Evolutionary conservation across 2,329 filamentous ascomycete genomes (phyloP), one percentile per base, ranked within the genome.

Genomic region (Fusarium veterinarium): DNA sequence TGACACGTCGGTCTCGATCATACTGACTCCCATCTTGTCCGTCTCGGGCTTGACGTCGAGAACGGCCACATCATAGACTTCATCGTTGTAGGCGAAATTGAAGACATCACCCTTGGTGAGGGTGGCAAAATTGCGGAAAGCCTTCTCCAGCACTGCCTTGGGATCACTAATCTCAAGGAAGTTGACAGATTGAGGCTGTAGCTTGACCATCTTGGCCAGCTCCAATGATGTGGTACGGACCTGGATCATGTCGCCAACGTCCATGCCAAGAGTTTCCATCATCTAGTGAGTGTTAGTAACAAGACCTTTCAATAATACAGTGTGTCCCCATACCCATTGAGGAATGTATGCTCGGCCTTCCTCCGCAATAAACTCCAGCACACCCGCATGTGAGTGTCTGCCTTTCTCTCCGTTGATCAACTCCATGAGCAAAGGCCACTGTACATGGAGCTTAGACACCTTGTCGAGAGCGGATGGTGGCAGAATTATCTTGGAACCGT

Each of bases 151-250:
- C 17, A 99, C 96, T 44, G 96, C 96, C 84, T 97, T 98, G 28
- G 96, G 96, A 78, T 99, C 96, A 77, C 93, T 95, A 80, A 99
- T 98, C 49, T 98, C 95, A 72, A 99, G 92, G 83, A 99, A 99
- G 76, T 92, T 93, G 58, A 93, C 91, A 28, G 94, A 95, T 83
- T 99, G 96, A 0, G 96, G 94, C 84, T 99, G 95, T 13, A 99
- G 90, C 84, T 99, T 99, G 85, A 99, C 97, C 82, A 97, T 92
- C 72, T 91, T 92, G 38, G 96, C 96, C 1, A 95, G 91, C 56
- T 95, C 93, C 20, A 99, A 89, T 45, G 97, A 95, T 5, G 96
- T 98, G 13, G 94, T 97, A 83, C 97, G 97, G 82, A 98, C 91
- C 84, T 99, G 95, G 7, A 99, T 89, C 77, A 99, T 91, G 79